Evolutionary conservation across 768 basidiomycete genomes (phyloP), one percentile per base, ranked within the genome.

Genomic region (Calocera viscosa): DNA sequence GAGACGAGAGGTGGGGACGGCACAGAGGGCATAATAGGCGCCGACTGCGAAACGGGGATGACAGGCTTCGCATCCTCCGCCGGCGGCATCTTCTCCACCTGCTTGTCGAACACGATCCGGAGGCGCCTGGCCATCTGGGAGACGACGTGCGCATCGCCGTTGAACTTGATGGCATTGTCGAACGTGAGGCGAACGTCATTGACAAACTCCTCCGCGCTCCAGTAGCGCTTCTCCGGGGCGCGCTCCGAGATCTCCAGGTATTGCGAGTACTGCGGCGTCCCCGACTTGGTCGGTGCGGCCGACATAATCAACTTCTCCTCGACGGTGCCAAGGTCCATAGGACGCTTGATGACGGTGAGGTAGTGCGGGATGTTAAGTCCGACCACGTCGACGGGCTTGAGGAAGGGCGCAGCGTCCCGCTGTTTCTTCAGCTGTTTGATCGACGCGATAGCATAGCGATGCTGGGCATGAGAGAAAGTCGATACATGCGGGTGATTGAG

Each of bases 241-340:
- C 64, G 22, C 63, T 64, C 3, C 60, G 49, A 11, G 47, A 38
- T 32, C 19, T 32, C 24, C 14, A 60, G 5, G 7, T 7, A 8
- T 19, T 60, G 30, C 19, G 43, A 47, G 43, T 47, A 47, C 43
- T 47, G 43, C 43, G 7, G 7, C 43, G 43, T 47, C 16, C 43
- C 43, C 43, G 53, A 19, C 53, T 60, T 60, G 24, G 30, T 93
- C 65, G 78, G 71, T 1, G 89, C 87, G 72, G 91, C 94, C 16
- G 91, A 91, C 0, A 88, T 84, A 35, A 70, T 65, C 47, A 98
- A 81, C 78, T 97, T 96, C 72, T 84, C 84, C 77, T 98, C 95
- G 67, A 97, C 84, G 49, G 95, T 96, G 1, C 86, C 82, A 53
- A 99, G 82, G 75, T 98, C 96, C 91, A 97, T 97, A 0, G 96